A percentile compares a stretch with the other conserved stretches of the same genome.
Evolutionary conservation across 2,329 filamentous ascomycete genomes (phyloP).

Genomic region (Leptodontidium sp.): DNA sequence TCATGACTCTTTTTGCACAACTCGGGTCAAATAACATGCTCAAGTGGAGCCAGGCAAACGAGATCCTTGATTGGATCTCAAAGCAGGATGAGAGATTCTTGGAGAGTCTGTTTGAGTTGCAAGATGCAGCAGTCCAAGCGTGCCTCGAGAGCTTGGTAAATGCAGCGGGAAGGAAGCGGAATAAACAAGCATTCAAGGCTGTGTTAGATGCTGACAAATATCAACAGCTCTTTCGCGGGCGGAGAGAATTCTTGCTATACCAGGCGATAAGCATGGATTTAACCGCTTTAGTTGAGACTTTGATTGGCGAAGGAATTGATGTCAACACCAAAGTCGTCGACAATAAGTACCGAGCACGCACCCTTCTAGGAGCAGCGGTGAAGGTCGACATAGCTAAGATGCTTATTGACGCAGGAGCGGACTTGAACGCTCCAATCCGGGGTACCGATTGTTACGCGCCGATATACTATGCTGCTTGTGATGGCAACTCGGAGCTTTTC

Average conservation of each 20-base stretch:
- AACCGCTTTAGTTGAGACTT: not conserved
- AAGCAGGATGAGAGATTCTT: not conserved
- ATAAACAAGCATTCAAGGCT: not conserved
- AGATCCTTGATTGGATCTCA: not conserved
- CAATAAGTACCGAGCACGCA: not conserved
- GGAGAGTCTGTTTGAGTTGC: not conserved
- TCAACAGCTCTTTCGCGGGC: not conserved
- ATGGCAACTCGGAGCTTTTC: conserved; percentile 20
- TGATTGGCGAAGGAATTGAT: conserved; percentile 11
- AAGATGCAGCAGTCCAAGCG: not conserved
- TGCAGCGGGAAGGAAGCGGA: too few species aligned
- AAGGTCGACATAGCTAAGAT: conserved; percentile 24
- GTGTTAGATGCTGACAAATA: not conserved
- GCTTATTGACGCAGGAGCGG: conserved; percentile 63
- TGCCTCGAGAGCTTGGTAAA: not conserved
- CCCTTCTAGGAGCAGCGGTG: not conserved
- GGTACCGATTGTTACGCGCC: too few species aligned
- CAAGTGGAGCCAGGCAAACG: not conserved
- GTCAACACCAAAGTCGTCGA: not conserved
- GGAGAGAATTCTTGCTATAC: not conserved
- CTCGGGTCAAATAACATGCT: not conserved
- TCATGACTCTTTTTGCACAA: not conserved
- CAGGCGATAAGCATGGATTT: not conserved
- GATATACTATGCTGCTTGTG: conserved; percentile 19
- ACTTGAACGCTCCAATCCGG: conserved; percentile 27